phyloP scores from a whole-genome alignment of 305 asterid species.

The Fraxinus paxiana region DNA sequence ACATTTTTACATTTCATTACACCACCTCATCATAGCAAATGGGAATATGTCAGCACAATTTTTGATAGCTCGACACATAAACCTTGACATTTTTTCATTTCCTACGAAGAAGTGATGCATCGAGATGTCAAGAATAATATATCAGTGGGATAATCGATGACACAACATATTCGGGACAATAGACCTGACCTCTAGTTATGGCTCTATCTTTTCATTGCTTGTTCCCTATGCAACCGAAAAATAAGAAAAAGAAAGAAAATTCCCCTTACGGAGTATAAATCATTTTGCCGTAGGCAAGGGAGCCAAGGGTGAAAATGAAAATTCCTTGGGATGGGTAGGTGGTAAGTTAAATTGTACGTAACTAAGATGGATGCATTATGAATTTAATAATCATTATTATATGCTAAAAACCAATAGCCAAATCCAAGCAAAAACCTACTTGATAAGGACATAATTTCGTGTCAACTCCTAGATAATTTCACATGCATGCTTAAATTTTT shows the following conservation, averaged over 20 bases:
- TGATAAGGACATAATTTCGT: slow-evolving; percentile 12
- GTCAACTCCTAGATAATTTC: slow-evolving; percentile 4
- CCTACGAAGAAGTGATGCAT: background rate
- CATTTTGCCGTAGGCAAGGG: background rate
- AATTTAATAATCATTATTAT: background rate
- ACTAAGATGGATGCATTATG: background rate
- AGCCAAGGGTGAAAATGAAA: background rate
- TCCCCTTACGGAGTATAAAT: background rate
- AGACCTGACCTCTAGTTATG: background rate
- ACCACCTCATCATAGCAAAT: background rate
- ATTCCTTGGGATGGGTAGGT: background rate
- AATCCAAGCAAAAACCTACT: slow-evolving; percentile 21
- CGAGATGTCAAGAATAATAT: background rate
- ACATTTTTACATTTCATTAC: background rate
- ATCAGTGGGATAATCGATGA: background rate
- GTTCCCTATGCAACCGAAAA: background rate
- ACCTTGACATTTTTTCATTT: background rate
- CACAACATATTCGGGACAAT: background rate
- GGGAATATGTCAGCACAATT: background rate
- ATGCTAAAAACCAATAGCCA: slow-evolving; percentile 1
- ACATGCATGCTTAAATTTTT: background rate
- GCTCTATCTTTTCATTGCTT: background rate
- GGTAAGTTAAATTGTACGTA: background rate
- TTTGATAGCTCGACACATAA: background rate
- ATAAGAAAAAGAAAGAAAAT: background rate